Percentiles rank a stretch among this genome's conserved stretches.
Conservation (phyloP, 257 asterid species). For the Salvia rosmarinus region DNA sequence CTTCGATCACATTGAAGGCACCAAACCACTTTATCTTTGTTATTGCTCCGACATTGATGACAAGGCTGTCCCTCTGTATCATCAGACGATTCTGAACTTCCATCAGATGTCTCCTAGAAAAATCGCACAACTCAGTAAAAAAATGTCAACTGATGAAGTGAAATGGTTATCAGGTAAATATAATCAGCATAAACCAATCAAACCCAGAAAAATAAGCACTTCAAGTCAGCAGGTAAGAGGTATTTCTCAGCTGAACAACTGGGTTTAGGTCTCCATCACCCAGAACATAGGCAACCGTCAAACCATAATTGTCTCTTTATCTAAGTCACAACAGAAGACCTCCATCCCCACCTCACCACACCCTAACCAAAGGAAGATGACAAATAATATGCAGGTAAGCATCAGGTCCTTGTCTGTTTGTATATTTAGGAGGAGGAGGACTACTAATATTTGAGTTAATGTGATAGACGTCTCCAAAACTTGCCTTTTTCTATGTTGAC, state of each 20-base stretch:
- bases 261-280: neutral
- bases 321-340: conserved; percentile 14
- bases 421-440: neutral
- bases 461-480: neutral
- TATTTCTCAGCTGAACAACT: conserved; percentile 12
- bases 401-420: neutral
- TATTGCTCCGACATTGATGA: conserved; percentile 84
- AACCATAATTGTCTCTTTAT: neutral
- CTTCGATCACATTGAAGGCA: conserved; percentile 90
- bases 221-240: conserved; percentile 19
- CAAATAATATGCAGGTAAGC: neutral
- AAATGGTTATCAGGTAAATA: too few relatives aligned
- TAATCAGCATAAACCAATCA: too few relatives aligned
- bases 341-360: conserved; percentile 10
- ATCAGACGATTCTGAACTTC: conserved; percentile 75
- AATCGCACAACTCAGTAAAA: conserved; percentile 25
- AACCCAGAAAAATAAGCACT: conserved; percentile 23
- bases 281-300: neutral
- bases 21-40: conserved; percentile 64
- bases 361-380: conserved; percentile 3
- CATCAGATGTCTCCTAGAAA: conserved; percentile 76
- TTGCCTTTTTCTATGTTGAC: neutral
- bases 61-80: conserved; percentile 88
- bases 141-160: too few relatives aligned
- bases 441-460: neutral